Evolutionary conservation across 1,284 basidiomycete genomes (phyloP).

Genomic region (Anthracocystis setariae): DNA sequence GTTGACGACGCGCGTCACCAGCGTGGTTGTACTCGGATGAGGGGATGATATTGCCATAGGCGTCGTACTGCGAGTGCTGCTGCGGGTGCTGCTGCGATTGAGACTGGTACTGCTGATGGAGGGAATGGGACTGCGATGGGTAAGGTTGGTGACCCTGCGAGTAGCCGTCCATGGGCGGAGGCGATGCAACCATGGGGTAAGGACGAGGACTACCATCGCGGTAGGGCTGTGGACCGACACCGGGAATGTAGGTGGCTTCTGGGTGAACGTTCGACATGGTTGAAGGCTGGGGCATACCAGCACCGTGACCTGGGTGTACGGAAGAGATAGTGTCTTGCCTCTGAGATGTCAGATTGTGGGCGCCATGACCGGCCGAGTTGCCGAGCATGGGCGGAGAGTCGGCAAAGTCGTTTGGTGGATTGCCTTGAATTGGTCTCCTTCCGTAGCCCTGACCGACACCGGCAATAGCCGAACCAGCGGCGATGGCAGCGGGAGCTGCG

Average conservation of each 20-base stretch:
- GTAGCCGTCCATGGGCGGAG: slow-evolving; percentile 26
- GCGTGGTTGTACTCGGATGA: slow-evolving; percentile 14
- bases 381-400: slow-evolving; percentile 39
- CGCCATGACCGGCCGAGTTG: slow-evolving; percentile 51
- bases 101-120: slow-evolving; percentile 18
- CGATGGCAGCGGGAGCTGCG: slow-evolving; percentile 16
- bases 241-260: slow-evolving; percentile 46
- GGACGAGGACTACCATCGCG: slow-evolving; percentile 44
- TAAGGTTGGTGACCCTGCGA: slow-evolving; percentile 1
- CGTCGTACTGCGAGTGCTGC: slow-evolving; percentile 28
- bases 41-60: slow-evolving; percentile 32
- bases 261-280: slow-evolving; percentile 17
- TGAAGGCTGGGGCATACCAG: slow-evolving; percentile 11
- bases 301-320: slow-evolving; percentile 6
- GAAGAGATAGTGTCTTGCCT: slow-evolving; percentile 27
- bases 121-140: no score
- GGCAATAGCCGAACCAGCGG: slow-evolving; percentile 38
- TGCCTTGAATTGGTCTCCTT: slow-evolving; percentile 29
- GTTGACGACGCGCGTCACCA: slow-evolving; percentile 27
- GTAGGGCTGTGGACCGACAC: slow-evolving; percentile 56
- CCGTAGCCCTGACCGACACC: slow-evolving; percentile 58
- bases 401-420: slow-evolving; percentile 24
- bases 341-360: slow-evolving; percentile 25
- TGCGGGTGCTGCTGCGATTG: slow-evolving; percentile 4
- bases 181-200: slow-evolving; percentile 34